Evolutionary conservation across 495 filamentous ascomycete species (phyloP), one percentile per base, ranked within the genome.

Genomic region (Podospora fimiseda): DNA sequence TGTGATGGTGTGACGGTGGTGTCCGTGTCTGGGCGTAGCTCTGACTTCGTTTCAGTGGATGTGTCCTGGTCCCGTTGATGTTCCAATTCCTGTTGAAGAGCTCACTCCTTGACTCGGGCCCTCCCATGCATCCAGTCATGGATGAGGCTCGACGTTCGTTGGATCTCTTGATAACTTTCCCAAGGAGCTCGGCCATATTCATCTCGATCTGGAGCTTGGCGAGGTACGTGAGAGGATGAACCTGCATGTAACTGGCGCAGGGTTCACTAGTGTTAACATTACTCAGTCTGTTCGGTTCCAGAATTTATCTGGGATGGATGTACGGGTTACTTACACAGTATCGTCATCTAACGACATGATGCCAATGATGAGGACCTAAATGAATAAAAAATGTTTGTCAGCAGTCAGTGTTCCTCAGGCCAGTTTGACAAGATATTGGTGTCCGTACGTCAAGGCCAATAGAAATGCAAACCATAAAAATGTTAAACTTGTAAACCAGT

Each of bases 191-290:
- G n/a, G 77, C 73, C 65, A 79, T 74, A 51, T 72, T 74, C 67
- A 80, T 73, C 49, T 79, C 77, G 60, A 80, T 76, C 60, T 76
- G 66, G 16, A 79, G 67, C 46, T 80, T 80, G 45, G 72, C 58
- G 39, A 74, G 70, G 53, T 73, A 79, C 9, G 68, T 63, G n/a
- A 79, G 59, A 1, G 76, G 74, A 41, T 78, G 76, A 55, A 75
- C 73, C 65, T 78, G 74, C 49, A 78, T 62, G 61, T 78, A 80
- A n/a, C 69, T 68, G 41, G 22, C 43, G 1, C 1, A 15, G 0
- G 3, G n/a, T 22, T 48, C 0, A 14, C 3, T 46, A n/a, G n/a
- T n/a, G n/a, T n/a, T n/a, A n/a, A n/a, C n/a, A n/a, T n/a, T n/a
- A n/a, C n/a, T n/a, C n/a, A n/a, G n/a, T n/a, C n/a, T n/a, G n/a